Evolutionary conservation across 352 stramenopile genomes (phyloP), one percentile per base, ranked within the genome.

Genomic region (Phytophthora niederhauseri): DNA sequence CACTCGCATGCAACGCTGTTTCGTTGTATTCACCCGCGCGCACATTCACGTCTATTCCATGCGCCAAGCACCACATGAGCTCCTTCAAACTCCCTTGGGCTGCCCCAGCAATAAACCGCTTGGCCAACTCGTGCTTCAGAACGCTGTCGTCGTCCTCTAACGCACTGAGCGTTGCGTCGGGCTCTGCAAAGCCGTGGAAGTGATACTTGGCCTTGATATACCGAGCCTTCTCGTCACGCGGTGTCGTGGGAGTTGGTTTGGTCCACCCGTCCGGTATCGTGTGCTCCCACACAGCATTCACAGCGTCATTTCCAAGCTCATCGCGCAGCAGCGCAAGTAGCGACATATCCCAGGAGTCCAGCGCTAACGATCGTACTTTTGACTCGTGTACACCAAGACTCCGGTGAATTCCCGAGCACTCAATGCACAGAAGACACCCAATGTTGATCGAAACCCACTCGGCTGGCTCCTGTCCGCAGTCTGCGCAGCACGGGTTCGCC

Each of bases 391-490:
- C 95, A 51, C 97, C 97, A 17, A 99, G 84, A 64, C 88, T 98
- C 43, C 97, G 87, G 66, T 99, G 97, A 41, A 99, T 98, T 15
- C 96, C 97, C 41, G 90, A 98, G 72, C 97, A 99, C 71, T 99
- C 91, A 68, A 99, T 99, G 70, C 97, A 99, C 36, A 99, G 73
- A 22, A 99, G 79, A 52, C 97, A 92, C 12, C 97, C 97, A 52
- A 99, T 89, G 77, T 99, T 99, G 61, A 99, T 92, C 30, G 91
- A 98, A 34, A 98, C 96, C 97, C 97, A 99, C 61, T 99, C 95
- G 1, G 96, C 85, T 6, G 91, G 89, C 12, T 77, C 73, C 41
- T 89, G 81, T 53, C 84, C 81, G 62, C 89, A 96, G 53, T 96
- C 89, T 0, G 86, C 82, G 52, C 89, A 96, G 34, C 56, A 66